Evolutionary conservation across 345 rosid genomes (phyloP).

Genomic region (Camelina hispida): DNA sequence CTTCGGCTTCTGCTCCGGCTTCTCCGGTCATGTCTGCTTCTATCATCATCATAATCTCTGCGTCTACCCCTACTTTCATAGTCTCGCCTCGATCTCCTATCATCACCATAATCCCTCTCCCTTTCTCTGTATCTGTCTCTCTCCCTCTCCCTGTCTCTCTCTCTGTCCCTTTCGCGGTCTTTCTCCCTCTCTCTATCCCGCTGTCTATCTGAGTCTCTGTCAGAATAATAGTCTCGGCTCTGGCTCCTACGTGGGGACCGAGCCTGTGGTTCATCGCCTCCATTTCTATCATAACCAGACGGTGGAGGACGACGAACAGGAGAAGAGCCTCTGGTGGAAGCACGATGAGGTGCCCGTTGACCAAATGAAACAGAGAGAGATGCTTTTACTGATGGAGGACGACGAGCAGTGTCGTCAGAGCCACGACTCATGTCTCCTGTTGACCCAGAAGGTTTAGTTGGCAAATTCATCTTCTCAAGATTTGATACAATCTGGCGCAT

Average conservation of each 20-base stretch:
- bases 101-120: slow-evolving; percentile 50
- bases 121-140: slow-evolving; percentile 50
- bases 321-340: slow-evolving; percentile 96
- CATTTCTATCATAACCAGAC: slow-evolving; percentile 59
- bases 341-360: slow-evolving; percentile 99
- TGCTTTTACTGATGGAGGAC: slow-evolving; percentile 99
- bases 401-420: slow-evolving; percentile 93
- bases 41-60: slow-evolving; percentile 53
- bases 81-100: slow-evolving; percentile 51
- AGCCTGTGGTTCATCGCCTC: slow-evolving; percentile 52
- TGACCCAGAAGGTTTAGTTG: slow-evolving; percentile 80
- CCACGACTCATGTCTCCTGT: slow-evolving; percentile 85
- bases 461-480: slow-evolving; percentile 94
- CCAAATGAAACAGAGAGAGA: slow-evolving; percentile 99
- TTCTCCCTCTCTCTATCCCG: slow-evolving; percentile 50
- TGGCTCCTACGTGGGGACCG: slow-evolving; percentile 75
- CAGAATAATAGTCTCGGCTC: slow-evolving; percentile 72
- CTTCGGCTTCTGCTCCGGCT: slow-evolving; percentile 72
- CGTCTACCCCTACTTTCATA: slow-evolving; percentile 54
- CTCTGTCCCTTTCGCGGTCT: slow-evolving; percentile 51
- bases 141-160: slow-evolving; percentile 48
- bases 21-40: slow-evolving; percentile 50
- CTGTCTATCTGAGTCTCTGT: slow-evolving; percentile 63
- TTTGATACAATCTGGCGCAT: slow-evolving; percentile 75
- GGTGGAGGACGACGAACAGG: slow-evolving; percentile 93